These are phyloP conservation scores for Poa pratensis DNA, from an alignment of 176 grass and related monocot species.

Conservation along the genomic window DNA sequence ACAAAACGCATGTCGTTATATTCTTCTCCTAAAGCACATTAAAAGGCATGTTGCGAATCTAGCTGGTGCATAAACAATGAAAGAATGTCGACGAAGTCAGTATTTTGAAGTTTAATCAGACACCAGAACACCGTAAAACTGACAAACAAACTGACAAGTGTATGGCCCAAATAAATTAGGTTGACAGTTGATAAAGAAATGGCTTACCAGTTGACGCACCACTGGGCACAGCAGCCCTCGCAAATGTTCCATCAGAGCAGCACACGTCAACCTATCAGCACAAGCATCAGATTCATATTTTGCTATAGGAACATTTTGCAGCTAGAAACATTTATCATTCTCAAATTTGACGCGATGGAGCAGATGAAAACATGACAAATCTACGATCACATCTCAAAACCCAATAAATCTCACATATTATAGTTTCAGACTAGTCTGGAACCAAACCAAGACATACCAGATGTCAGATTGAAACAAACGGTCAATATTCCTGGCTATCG, in stretches of 20 bases:
- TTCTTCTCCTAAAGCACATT: neutral
- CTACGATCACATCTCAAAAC: neutral
- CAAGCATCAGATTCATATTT: neutral
- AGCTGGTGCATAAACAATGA: neutral
- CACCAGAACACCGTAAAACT: neutral
- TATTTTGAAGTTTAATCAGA: neutral
- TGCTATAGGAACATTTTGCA: neutral
- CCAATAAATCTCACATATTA: neutral
- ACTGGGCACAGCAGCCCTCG: conserved; percentile 86
- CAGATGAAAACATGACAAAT: neutral
- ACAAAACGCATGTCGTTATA: neutral
- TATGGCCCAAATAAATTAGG: neutral
- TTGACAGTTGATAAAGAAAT: neutral
- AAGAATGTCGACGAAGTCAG: neutral
- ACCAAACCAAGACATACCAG: neutral
- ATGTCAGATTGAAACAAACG: neutral
- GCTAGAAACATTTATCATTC: neutral
- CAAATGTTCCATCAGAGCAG: conserved; percentile 68
- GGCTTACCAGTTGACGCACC: conserved; percentile 86
- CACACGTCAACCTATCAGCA: conserved; percentile 68
- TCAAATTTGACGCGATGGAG: neutral
- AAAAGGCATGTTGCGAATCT: neutral
- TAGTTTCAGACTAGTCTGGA: neutral
- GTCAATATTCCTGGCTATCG: neutral
- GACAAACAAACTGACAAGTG: neutral